These are phyloP conservation scores for Boechera stricta DNA, from an alignment of 345 rosid genomes.

Conservation along the genomic window DNA sequence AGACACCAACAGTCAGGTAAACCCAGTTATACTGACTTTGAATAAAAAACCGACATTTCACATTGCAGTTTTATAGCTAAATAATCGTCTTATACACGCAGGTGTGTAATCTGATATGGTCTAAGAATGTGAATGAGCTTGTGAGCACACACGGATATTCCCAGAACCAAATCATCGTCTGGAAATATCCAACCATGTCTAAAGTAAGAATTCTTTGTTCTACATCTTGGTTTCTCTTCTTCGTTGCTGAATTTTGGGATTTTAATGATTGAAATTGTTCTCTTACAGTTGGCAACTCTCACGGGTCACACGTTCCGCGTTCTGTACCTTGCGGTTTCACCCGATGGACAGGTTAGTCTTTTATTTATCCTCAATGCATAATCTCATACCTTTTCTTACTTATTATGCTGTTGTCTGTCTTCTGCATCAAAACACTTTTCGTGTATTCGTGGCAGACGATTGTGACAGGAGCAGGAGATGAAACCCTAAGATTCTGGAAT, in stretches of 20 bases:
- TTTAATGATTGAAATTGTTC: conserved; percentile 9
- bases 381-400: background rate
- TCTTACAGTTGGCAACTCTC: conserved; percentile 89
- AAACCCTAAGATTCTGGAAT: conserved; percentile 95
- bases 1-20: conserved; percentile 97
- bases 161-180: conserved; percentile 94
- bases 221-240: conserved; percentile 9
- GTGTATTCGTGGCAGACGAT: conserved; percentile 65
- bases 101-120: conserved; percentile 99
- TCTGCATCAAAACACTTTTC: conserved; percentile 16
- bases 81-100: conserved; percentile 35
- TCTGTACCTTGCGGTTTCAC: conserved; percentile 98
- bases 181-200: conserved; percentile 99
- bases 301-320: conserved; percentile 94
- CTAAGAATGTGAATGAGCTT: conserved; percentile 96
- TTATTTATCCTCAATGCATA: background rate
- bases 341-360: conserved; percentile 91
- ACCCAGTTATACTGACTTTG: background rate
- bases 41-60: background rate
- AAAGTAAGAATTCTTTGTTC: conserved; percentile 57
- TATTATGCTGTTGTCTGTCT: background rate
- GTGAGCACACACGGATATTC: conserved; percentile 99
- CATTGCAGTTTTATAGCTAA: background rate
- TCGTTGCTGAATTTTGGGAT: conserved; percentile 2
- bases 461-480: conserved; percentile 99